Conservation (phyloP, 2,329 filamentous ascomycete species). For the Exophiala sideris region DNA sequence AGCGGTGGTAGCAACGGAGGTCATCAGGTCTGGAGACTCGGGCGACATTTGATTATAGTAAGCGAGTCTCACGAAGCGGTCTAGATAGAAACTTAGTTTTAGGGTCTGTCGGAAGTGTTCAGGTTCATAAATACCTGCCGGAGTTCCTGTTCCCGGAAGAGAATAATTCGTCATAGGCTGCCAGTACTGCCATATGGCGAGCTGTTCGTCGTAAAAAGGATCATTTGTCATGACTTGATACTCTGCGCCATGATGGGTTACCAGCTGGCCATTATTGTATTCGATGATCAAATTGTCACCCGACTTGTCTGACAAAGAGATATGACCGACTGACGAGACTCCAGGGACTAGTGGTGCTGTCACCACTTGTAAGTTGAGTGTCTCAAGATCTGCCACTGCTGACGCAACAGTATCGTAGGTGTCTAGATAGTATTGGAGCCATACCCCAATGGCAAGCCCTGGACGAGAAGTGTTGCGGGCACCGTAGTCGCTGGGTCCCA, state of each 20-base stretch:
- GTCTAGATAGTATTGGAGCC: conserved; percentile 12
- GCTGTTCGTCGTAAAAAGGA: conserved; percentile 4
- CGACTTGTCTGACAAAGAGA: not conserved
- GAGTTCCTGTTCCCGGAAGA: conserved; percentile 1
- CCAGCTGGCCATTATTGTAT: conserved; percentile 1
- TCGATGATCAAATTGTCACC: conserved; percentile 10
- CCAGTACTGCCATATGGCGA: conserved; percentile 7
- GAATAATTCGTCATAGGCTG: conserved; percentile 1
- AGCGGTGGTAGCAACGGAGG: conserved; percentile 1
- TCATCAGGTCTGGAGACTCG: not conserved
- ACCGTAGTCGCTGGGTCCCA: conserved; percentile 2
- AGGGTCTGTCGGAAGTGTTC: no score
- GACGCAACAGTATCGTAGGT: conserved; percentile 5
- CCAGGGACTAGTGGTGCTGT: conserved; percentile 3
- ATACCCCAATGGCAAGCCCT: not conserved
- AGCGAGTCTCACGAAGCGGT: conserved; percentile 3
- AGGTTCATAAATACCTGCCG: not conserved
- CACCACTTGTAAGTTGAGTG: conserved; percentile 1
- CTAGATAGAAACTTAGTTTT: no score
- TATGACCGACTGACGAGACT: not conserved
- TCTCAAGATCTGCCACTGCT: conserved; percentile 3
- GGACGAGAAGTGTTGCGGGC: not conserved
- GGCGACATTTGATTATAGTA: conserved; percentile 5
- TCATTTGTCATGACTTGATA: conserved; percentile 7
- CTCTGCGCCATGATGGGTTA: conserved; percentile 3